Base-by-base conservation (phyloP, 2,329 filamentous ascomycete genomes). In the Aspergillus nomiae region DNA sequence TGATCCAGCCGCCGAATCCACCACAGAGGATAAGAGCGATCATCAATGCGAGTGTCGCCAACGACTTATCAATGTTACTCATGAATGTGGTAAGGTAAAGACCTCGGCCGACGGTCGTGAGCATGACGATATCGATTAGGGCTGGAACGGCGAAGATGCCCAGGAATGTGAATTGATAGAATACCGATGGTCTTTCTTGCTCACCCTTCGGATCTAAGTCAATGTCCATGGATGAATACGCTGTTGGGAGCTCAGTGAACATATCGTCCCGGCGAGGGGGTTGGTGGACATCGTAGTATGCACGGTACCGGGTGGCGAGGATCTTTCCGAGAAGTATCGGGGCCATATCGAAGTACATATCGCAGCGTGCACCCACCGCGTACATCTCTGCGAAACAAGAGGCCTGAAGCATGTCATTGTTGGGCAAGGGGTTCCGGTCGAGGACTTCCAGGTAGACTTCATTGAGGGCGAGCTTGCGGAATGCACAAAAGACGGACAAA, bases 321-420 rank as follows among this genome's bases (percentile, higher is more conserved):
- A 80, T 67, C 60, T 80, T 80, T 58, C 84, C 84, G 34, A 86
- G 75, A 10, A 78, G 77, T 32, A 80, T 81, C 1, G 84, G 83
- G 1, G 77, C 70, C 56, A 89, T 81, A 63, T 86, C 86, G 62
- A 89, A 87, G 69, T 88, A 89, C 1, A 84, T 80, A 63, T 88
- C 86, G 69, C 87, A 89, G 60, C 86, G 84, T 3, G 87, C 89
- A 1, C 87, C 87, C 1, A 89, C 77, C 0, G 86, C 87, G 73
- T 87, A 89, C 0, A 87, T 82, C 70, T 89, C 87, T 1, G 87
- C 84, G 67, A 89, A 89, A 9, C 86, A 85, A 36, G 86, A 87
- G 16, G 87, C 86, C 71, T 89, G 87, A 61, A 89, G 87, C 2
- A 85, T 79, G 60, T 87, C 86, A 26, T 83, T 80, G 60, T 87